Evolutionary conservation across 1,139 yeast genomes (phyloP).

Genomic region (Pichia sp.): DNA sequence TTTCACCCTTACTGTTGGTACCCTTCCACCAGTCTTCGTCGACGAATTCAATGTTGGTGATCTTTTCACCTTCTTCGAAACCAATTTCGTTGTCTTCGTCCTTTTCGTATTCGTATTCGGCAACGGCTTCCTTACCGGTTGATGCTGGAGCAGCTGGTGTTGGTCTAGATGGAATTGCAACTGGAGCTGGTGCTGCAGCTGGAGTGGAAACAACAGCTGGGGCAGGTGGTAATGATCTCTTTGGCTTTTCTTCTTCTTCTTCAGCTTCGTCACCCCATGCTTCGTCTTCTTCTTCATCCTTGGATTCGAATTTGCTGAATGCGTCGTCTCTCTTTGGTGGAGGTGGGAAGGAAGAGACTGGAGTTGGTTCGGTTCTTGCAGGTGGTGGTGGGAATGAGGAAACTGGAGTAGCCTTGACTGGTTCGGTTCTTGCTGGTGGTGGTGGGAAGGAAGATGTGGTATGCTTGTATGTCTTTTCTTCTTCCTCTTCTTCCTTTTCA

Average conservation of each 20-base stretch:
- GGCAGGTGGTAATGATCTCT: constrained; percentile 1
- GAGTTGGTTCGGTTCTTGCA: constrained; percentile 24
- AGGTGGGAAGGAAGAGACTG: constrained; percentile 21
- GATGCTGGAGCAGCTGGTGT: constrained; percentile 10
- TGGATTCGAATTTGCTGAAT: constrained; percentile 13
- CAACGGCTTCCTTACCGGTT: constrained; percentile 45
- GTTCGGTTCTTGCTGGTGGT: constrained; percentile 29
- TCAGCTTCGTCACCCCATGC: constrained; percentile 33
- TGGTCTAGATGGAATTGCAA: constrained; percentile 29
- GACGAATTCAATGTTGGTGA: constrained; percentile 63
- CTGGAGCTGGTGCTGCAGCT: constrained; percentile 26
- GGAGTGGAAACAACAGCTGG: not conserved
- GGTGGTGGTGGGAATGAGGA: constrained; percentile 20
- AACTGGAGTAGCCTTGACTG: not conserved
- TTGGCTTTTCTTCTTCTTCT: constrained; percentile 26
- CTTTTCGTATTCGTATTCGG: constrained; percentile 65
- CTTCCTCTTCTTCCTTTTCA: constrained; percentile 30
- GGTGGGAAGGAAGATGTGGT: constrained; percentile 21
- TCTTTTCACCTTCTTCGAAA: constrained; percentile 62
- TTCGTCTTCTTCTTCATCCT: constrained; percentile 21
- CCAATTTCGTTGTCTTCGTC: constrained; percentile 76
- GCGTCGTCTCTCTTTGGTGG: constrained; percentile 28
- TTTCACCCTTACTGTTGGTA: constrained; percentile 52
- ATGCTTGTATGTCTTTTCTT: constrained; percentile 21
- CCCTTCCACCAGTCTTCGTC: constrained; percentile 90